Evolutionary conservation across 495 filamentous ascomycete genomes (phyloP), one percentile per base, ranked within the genome.

Genomic region (Podospora fimiseda): DNA sequence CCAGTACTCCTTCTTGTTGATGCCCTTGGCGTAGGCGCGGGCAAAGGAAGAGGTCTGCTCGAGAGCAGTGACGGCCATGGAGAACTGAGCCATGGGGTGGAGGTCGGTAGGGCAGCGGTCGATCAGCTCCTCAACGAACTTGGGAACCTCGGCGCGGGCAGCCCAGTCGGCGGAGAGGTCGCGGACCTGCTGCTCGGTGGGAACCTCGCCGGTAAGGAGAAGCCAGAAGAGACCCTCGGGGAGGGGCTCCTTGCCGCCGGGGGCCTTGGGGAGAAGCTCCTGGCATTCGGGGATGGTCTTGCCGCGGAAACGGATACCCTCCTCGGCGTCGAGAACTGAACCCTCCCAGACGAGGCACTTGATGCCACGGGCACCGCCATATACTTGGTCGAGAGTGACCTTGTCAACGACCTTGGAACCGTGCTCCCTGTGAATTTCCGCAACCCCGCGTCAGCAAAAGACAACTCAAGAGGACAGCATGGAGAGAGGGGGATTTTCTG

Each of bases 201-300:
- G 93, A 58, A 98, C 86, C 77, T 98, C 91, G 53, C 93, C 93
- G 55, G 93, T 98, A 70, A 98, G 72, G 66, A 98, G 87, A 55
- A 98, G 86, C 94, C 94, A 98, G 88, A 98, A 98, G 70, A 98
- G 88, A 81, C 90, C 94, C 83, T 98, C 93, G 36, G 93, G 93
- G 15, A 98, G 81, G 63, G 94, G 94, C 80, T 98, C 91, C 71
- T 88, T 74, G 76, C 93, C 93, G 63, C 93, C 93, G 53, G 89
- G 87, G 50, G 91, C 93, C 80, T 93, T 96, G 68, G 93, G 93
- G 37, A 98, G 89, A 56, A 95, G 73, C 73, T 95, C 75, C 84
- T 96, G 92, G 83, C 93, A 96, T 74, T 98, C 92, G 58, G 93
- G 93, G 61, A 98, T 98, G 52, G 93, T 98, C 79, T 87, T 89